Conservation (phyloP, 176 grass and related monocot genomes). For the Oryza coarctata region DNA sequence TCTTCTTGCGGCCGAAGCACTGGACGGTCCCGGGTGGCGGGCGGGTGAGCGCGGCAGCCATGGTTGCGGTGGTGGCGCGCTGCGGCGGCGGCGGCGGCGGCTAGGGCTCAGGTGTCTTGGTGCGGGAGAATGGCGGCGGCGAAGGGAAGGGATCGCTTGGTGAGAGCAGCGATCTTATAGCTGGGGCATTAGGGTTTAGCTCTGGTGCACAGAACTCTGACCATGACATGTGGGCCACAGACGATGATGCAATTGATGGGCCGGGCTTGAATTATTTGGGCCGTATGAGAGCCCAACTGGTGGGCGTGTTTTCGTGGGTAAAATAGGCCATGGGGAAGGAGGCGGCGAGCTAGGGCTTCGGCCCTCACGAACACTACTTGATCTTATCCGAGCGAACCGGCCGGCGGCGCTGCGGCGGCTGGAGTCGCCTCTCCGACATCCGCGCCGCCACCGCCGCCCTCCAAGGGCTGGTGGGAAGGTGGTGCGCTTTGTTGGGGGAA, state of each 20-base stretch:
- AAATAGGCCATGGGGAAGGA: background rate
- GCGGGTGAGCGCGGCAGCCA: constrained; percentile 31
- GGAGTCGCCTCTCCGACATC: background rate
- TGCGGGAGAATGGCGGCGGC: background rate
- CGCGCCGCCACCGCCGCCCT: constrained; percentile 5
- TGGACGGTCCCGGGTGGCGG: constrained; percentile 52
- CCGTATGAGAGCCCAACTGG: background rate
- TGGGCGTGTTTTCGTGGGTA: background rate
- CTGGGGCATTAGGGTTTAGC: constrained; percentile 38
- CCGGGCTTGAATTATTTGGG: background rate
- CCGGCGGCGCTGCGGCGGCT: constrained; percentile 23
- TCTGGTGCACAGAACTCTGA: too few species aligned
- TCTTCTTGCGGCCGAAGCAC: constrained; percentile 92
- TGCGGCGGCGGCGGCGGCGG: background rate
- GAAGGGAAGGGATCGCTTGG: background rate
- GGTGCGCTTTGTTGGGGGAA: background rate
- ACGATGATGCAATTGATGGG: background rate
- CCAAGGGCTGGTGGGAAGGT: constrained; percentile 5
- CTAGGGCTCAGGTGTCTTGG: background rate
- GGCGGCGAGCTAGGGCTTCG: background rate
- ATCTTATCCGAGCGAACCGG: background rate
- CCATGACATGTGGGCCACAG: constrained; percentile 8
- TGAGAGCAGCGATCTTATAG: background rate
- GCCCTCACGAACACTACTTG: background rate
- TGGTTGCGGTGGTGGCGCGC: constrained; percentile 18